Evolutionary conservation across 345 rosid genomes (phyloP).

Genomic region (Abelmoschus esculentus): DNA sequence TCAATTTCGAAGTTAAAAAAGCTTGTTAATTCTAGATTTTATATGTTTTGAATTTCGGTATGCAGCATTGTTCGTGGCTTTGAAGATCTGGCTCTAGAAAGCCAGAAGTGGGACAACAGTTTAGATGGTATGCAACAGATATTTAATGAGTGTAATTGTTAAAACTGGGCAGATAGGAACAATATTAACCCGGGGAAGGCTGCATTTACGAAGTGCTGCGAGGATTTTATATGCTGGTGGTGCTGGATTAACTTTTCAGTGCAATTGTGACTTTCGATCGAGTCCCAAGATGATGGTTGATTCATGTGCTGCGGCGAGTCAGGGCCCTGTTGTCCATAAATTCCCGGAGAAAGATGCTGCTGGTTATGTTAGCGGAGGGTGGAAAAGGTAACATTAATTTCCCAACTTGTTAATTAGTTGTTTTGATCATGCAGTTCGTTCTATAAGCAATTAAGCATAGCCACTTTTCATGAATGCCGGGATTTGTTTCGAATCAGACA

Average conservation of each 20-base stretch:
- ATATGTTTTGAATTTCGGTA: not conserved
- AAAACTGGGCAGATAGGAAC: slow-evolving; percentile 46
- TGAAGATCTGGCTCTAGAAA: slow-evolving; percentile 27
- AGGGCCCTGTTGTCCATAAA: slow-evolving; percentile 29
- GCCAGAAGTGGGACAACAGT: slow-evolving; percentile 14
- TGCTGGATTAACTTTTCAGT: slow-evolving; percentile 22
- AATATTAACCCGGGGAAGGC: slow-evolving; percentile 29
- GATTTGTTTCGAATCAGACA: not conserved
- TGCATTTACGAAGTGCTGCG: slow-evolving; percentile 17
- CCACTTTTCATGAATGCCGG: not conserved
- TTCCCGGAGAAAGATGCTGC: slow-evolving; percentile 53
- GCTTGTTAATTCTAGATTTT: not conserved
- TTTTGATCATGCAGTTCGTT: too few species aligned
- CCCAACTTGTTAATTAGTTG: not conserved
- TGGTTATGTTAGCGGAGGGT: slow-evolving; percentile 73
- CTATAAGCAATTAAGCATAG: not conserved
- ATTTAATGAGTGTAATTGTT: slow-evolving; percentile 52
- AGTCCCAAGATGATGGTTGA: slow-evolving; percentile 72
- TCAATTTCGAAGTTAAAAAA: not conserved
- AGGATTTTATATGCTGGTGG: slow-evolving; percentile 35
- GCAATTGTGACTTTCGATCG: slow-evolving; percentile 24
- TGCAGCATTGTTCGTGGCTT: slow-evolving; percentile 15
- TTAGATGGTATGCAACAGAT: slow-evolving; percentile 81
- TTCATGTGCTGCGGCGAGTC: slow-evolving; percentile 43
- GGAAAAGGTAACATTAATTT: slow-evolving; percentile 59